Conservation (phyloP, 2,329 filamentous ascomycete species). For the Pseudopyricularia cyperi region DNA sequence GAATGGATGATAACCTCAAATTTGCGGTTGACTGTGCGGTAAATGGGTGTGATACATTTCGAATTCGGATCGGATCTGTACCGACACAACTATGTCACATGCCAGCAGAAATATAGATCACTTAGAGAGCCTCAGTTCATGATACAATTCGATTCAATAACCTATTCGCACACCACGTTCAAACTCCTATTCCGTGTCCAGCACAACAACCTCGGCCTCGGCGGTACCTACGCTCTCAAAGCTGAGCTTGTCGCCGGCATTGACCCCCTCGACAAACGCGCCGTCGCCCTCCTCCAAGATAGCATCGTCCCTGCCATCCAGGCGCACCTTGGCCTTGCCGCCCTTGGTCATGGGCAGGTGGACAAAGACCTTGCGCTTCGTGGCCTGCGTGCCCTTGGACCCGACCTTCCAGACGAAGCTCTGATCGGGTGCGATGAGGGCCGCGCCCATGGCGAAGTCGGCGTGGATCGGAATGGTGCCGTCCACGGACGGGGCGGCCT, state of each 20-base stretch:
- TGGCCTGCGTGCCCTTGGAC: slow-evolving; percentile 33
- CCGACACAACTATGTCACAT: too few relatives aligned
- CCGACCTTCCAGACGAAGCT: slow-evolving; percentile 62
- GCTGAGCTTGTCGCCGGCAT: slow-evolving; percentile 48
- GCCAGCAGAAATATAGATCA: too few relatives aligned
- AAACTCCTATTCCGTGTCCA: slow-evolving; percentile 50
- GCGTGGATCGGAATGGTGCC: slow-evolving; percentile 74
- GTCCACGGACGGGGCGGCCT: slow-evolving; percentile 44
- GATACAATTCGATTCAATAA: too few relatives aligned
- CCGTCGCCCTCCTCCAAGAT: slow-evolving; percentile 68
- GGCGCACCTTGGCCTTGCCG: slow-evolving; percentile 58
- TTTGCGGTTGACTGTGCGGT: too few relatives aligned
- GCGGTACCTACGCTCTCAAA: slow-evolving; percentile 56
- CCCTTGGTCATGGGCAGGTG: slow-evolving; percentile 71
- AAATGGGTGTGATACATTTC: too few relatives aligned
- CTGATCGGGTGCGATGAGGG: slow-evolving; percentile 51
- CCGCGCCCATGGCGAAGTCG: slow-evolving; percentile 72
- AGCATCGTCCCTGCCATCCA: slow-evolving; percentile 52
- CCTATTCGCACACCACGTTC: too few relatives aligned
- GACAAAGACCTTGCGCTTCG: slow-evolving; percentile 61
- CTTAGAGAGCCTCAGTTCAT: too few relatives aligned
- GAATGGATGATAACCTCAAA: too few relatives aligned
- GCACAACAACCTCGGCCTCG: slow-evolving; percentile 56
- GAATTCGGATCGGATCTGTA: too few relatives aligned
- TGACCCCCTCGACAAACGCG: slow-evolving; percentile 57